Conservation (phyloP, 2,329 filamentous ascomycete genomes). For the Cladosporium sp. region DNA sequence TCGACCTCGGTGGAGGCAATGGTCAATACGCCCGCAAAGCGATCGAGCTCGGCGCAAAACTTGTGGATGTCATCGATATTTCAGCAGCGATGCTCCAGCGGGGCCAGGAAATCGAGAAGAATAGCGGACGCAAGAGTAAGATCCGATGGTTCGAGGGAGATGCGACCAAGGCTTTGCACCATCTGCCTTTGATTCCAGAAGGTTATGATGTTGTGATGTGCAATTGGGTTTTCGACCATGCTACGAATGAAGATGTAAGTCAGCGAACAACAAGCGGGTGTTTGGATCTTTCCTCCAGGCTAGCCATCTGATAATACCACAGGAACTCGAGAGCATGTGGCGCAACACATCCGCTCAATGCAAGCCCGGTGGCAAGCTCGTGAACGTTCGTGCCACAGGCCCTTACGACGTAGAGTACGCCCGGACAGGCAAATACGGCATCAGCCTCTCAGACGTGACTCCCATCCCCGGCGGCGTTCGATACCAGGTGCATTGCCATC, state of each 20-base stretch:
- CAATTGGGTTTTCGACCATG: slow-evolving; percentile 18
- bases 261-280: not conserved
- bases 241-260: slow-evolving; percentile 13
- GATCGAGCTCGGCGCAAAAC: slow-evolving; percentile 15
- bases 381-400: slow-evolving; percentile 12
- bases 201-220: slow-evolving; percentile 20
- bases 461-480: slow-evolving; percentile 14
- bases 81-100: slow-evolving; percentile 15
- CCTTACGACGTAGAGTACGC: slow-evolving; percentile 1
- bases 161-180: slow-evolving; percentile 11
- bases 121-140: slow-evolving; percentile 6
- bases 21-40: slow-evolving; percentile 17
- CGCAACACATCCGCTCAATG: slow-evolving; percentile 15
- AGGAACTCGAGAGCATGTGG: slow-evolving; percentile 13
- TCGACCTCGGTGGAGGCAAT: slow-evolving; percentile 18
- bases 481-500: slow-evolving; percentile 9
- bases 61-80: slow-evolving; percentile 17
- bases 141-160: slow-evolving; percentile 17
- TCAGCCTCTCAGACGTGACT: slow-evolving; percentile 11
- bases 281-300: no score
- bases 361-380: slow-evolving; percentile 16
- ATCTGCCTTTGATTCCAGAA: slow-evolving; percentile 11
- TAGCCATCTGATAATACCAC: not conserved
- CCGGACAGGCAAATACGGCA: slow-evolving; percentile 15
- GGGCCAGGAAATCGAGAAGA: slow-evolving; percentile 13